Conservation (phyloP, 192 early-diverging fungal genomes). For the Coemansia sp. region DNA sequence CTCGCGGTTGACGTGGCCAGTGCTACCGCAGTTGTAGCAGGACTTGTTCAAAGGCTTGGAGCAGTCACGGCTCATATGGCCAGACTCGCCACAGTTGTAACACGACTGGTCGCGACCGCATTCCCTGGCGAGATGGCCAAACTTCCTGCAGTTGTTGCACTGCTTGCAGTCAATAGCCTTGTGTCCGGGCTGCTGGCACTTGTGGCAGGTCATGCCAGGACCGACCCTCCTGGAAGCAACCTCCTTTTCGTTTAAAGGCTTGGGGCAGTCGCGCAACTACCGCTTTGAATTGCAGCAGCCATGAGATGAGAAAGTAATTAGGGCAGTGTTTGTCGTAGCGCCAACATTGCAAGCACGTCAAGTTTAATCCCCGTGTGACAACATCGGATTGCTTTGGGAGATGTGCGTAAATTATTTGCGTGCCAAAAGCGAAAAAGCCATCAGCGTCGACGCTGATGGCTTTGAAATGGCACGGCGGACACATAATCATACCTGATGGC, state of each 20-base stretch:
- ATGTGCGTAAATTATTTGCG: not conserved
- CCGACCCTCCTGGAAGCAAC: not conserved
- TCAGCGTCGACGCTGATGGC: not conserved
- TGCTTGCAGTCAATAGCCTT: constrained; percentile 16
- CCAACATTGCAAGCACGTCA: not conserved
- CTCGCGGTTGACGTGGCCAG: constrained; percentile 50
- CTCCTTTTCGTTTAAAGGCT: constrained; percentile 10
- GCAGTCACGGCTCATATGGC: constrained; percentile 53
- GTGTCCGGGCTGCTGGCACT: constrained; percentile 14
- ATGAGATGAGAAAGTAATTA: not conserved
- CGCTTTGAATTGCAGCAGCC: not conserved
- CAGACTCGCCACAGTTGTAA: constrained; percentile 53
- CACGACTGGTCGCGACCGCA: constrained; percentile 40
- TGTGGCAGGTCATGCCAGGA: constrained; percentile 6
- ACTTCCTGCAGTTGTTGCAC: constrained; percentile 55
- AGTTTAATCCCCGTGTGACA: not conserved
- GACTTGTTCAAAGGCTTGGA: constrained; percentile 28
- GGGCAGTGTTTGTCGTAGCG: not conserved
- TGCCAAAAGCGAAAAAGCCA: not conserved
- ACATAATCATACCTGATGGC: constrained; percentile 46
- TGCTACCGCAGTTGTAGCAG: constrained; percentile 56
- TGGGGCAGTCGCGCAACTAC: constrained; percentile 50
- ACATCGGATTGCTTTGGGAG: not conserved
- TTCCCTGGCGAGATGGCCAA: constrained; percentile 49
- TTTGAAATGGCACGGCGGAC: not conserved